Base-by-base conservation (phyloP, 2,329 filamentous ascomycete genomes). In the Magnaporthiopsis poae region DNA sequence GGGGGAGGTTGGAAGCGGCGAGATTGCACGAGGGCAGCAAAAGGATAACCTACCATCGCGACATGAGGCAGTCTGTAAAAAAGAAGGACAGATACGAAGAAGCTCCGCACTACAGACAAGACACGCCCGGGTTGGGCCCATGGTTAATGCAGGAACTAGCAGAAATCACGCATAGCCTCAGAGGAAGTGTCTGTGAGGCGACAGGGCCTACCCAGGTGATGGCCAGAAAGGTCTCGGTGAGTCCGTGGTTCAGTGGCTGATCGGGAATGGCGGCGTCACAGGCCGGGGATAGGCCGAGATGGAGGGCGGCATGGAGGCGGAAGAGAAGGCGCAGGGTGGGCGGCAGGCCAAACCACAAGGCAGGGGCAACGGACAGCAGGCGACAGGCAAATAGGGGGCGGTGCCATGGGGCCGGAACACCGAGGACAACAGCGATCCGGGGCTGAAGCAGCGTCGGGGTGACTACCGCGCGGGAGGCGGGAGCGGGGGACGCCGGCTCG, bases 21-120 rank as follows among this genome's bases (percentile, higher is more conserved):
- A 13, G 25, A 36, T 31, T 18, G 29, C 27, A 62, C 12, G 15
- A 27, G 25, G n/a, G 61, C 39, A 36, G 46, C 60, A 59, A 39
- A 25, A 25, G 61, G 27, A 63, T 18, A 27, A 64, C 82, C 61
- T 74, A 90, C 89, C 90, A 93, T 77, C 90, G 82, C 69, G 89
- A 92, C 90, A 93, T 92, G 72, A 93, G 84, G 76, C 90, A 91
- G 77, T 93, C 90, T 67, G 89, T 90, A 75, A 93, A 93, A 79
- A 91, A 90, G 77, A 91, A 93, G 64, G 89, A 90, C 68, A 92
- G 83, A 76, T 92, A 91, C 66, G 88, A 90, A 27, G 89, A 90
- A 67, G 89, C 88, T 73, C 85, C 87, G 78, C 89, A 92, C 90
- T 91, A 72, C 29, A 35, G 5, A 9, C 9, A 7, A 64, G 31